phyloP scores from a whole-genome alignment of 2,329 filamentous ascomycete species.

The Rhytidhysteron rufulum region DNA sequence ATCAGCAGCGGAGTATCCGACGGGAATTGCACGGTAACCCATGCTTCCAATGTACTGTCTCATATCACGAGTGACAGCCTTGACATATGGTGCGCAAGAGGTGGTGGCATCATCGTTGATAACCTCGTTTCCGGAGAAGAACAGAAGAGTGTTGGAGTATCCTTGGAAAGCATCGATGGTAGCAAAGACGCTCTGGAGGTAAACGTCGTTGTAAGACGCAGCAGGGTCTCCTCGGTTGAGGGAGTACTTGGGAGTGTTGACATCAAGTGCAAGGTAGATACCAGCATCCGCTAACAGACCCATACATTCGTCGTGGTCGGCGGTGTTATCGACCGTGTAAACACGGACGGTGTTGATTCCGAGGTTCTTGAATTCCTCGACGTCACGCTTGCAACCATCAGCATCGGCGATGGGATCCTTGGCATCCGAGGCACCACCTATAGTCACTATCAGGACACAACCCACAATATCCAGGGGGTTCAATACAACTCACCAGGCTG shows the following conservation, averaged over 20 bases:
- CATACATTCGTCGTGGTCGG: conserved; percentile 84
- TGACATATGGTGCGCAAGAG: conserved; percentile 63
- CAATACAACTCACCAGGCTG: conserved; percentile 47
- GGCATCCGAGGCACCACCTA: conserved; percentile 58
- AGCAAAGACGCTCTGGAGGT: conserved; percentile 82
- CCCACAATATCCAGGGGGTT: not conserved
- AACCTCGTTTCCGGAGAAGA: conserved; percentile 78
- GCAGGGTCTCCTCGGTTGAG: conserved; percentile 73
- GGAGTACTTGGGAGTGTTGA: conserved; percentile 88
- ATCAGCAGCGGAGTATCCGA: conserved; percentile 82
- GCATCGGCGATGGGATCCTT: conserved; percentile 73
- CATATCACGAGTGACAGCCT: conserved; percentile 73
- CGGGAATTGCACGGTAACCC: conserved; percentile 64
- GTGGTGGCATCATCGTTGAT: conserved; percentile 64
- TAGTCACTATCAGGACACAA: conserved; percentile 9
- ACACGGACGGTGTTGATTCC: conserved; percentile 90
- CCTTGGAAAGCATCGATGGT: conserved; percentile 79
- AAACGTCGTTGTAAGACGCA: conserved; percentile 79
- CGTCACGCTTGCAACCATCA: conserved; percentile 70
- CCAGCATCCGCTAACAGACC: conserved; percentile 71
- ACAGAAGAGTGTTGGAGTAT: conserved; percentile 83
- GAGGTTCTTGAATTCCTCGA: conserved; percentile 75
- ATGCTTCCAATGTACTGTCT: conserved; percentile 77
- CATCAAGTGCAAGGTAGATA: conserved; percentile 88
- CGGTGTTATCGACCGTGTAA: conserved; percentile 86